Evolutionary conservation across 768 basidiomycete genomes (phyloP).

Genomic region (Mycena leptocephala): DNA sequence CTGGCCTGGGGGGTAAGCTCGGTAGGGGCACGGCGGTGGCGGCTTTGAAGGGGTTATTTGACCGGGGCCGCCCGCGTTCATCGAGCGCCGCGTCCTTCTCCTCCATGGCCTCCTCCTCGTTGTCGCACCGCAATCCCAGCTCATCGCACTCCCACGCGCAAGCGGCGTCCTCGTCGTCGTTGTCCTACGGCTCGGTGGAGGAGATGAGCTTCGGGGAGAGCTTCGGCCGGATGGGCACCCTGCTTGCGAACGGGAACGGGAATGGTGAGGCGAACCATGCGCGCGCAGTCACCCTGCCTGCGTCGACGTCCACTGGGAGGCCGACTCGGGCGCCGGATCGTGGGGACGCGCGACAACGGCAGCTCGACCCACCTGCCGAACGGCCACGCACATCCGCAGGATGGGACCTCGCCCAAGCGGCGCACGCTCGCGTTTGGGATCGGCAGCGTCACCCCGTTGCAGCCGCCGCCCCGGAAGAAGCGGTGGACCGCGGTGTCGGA

Average conservation of each 20-base stretch:
- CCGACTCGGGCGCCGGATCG: not conserved
- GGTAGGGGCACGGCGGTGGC: constrained; percentile 58
- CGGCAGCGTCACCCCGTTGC: constrained; percentile 52
- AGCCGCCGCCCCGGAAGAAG: constrained; percentile 62
- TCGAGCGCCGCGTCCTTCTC: constrained; percentile 33
- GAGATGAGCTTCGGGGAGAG: not conserved
- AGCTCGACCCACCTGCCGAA: not conserved
- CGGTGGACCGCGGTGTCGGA: constrained; percentile 52
- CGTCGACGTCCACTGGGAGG: not conserved
- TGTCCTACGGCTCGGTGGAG: constrained; percentile 30
- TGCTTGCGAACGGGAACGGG: constrained; percentile 46
- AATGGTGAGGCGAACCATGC: not conserved
- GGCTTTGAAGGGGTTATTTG: constrained; percentile 74
- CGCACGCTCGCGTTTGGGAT: constrained; percentile 1
- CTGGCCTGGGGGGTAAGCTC: not conserved
- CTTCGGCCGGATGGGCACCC: constrained; percentile 70
- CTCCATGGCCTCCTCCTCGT: not conserved
- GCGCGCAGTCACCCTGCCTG: no score
- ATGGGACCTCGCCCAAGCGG: not conserved
- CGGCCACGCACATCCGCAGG: not conserved
- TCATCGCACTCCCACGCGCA: not conserved
- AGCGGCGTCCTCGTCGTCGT: constrained; percentile 26
- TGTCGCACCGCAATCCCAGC: no score
- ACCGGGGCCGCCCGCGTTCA: constrained; percentile 60
- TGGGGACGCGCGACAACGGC: not conserved